These are phyloP conservation scores for Fusarium marasasianum DNA, from an alignment of 2,329 filamentous ascomycete species.

Conservation along the genomic window DNA sequence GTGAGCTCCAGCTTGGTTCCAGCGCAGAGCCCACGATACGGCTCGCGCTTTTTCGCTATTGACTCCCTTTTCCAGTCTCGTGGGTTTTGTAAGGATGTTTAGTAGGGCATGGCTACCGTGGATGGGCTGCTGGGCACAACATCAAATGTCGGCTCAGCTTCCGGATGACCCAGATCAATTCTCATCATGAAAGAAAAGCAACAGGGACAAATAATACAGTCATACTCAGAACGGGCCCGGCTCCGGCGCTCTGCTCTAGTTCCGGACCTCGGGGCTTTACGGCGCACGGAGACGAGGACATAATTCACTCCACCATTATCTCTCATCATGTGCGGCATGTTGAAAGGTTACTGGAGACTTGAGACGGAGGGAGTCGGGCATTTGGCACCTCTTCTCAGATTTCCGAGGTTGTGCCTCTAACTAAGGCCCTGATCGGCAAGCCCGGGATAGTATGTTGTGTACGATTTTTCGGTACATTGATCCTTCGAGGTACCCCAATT, in stretches of 20 bases:
- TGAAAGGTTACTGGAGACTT: constrained; percentile 14
- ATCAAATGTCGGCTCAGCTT: constrained; percentile 33
- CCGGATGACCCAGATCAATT: constrained; percentile 14
- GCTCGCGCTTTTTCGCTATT: constrained; percentile 34
- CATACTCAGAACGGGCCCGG: neutral
- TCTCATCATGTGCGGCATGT: constrained; percentile 26
- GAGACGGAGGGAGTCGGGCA: constrained; percentile 16
- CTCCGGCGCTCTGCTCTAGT: constrained; percentile 9
- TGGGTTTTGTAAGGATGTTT: constrained; percentile 18
- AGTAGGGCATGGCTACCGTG: neutral
- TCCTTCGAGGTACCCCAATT: no score
- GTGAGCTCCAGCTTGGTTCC: constrained; percentile 25
- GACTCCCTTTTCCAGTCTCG: constrained; percentile 34
- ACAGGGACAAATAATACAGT: neutral
- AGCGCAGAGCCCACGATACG: constrained; percentile 32
- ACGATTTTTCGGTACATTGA: no score
- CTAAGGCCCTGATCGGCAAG: neutral
- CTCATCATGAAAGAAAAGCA: constrained; percentile 11
- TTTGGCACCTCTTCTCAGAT: constrained; percentile 1
- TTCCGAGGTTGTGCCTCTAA: constrained; percentile 14
- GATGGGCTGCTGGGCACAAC: neutral
- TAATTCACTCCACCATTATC: constrained; percentile 18
- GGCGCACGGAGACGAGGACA: constrained; percentile 11
- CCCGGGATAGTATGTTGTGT: no score
- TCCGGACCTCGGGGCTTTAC: constrained; percentile 30